Base-by-base conservation (phyloP, 2,329 filamentous ascomycete genomes). In the Dothistroma septosporum region DNA sequence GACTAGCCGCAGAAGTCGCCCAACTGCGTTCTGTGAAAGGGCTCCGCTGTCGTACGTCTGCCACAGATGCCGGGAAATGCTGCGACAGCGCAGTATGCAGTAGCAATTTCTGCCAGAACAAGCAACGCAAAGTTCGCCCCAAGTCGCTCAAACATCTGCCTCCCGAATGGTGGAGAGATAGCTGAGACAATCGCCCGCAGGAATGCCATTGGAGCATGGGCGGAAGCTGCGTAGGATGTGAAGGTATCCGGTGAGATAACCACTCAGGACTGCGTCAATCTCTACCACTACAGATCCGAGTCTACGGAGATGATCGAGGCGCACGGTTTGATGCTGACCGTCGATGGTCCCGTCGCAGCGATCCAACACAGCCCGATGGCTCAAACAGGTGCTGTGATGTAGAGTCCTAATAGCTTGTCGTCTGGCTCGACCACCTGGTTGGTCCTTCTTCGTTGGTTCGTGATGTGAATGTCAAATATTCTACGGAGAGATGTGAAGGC, bases 241-340 rank as follows among this genome's bases (percentile, higher is more conserved):
- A 80, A 81, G 22, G 75, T 75, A 64, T 81, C 79, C 0, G 77
- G 77, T 73, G 10, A 80, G 68, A 53, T 81, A 80, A 1, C 76
- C 77, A 1, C 74, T 72, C 0, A 81, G 65, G 4, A 75, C 70
- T 4, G 70, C 75, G 19, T 76, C 76, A 48, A 81, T 75, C 59
- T 83, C 80, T 16, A 80, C 81, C 24, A 78, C 65, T 0, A 78
- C 77, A 66, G 79, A 83, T 0, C 80, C 81, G 9, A 82, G 73
- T 2, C 67, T 2, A 82, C 57, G 2, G 68, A 58, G 1, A 59
- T 37, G 46, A 72, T 68, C 1, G 68, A 67, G 7, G 57, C 55
- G 64, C 65, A 68, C 6, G 63, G 59, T 22, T 59, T 48, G 8
- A 78, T 70, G 74, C 35, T 67, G 46, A 62, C 52, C 1, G 73